Percentiles rank a stretch among this genome's conserved stretches.
These are phyloP conservation scores for Syncephalastrum sp. DNA, from an alignment of 371 early-diverging fungal species.

Conservation along the genomic window DNA sequence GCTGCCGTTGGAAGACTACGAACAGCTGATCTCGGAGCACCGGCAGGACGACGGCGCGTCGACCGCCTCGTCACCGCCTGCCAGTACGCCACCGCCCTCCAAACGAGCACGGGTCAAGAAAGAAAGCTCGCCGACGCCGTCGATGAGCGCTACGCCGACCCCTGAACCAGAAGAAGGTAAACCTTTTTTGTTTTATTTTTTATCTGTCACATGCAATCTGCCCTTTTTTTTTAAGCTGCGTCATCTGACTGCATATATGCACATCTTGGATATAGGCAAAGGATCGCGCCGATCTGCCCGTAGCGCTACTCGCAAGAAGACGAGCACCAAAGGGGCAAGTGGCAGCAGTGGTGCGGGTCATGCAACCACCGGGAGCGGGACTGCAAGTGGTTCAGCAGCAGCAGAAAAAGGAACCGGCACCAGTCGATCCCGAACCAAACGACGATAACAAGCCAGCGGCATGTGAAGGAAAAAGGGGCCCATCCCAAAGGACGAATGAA, in stretches of 20 bases:
- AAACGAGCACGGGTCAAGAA: constrained; percentile 46
- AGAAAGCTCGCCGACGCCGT: constrained; percentile 57
- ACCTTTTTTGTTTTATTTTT: background rate
- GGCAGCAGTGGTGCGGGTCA: background rate
- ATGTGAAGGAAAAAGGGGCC: constrained; percentile 5
- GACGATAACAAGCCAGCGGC: constrained; percentile 7
- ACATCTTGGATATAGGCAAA: constrained; percentile 4
- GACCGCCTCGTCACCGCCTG: constrained; percentile 18
- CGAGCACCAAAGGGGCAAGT: background rate
- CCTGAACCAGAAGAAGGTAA: constrained; percentile 62
- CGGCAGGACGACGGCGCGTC: constrained; percentile 45
- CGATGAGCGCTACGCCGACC: constrained; percentile 54
- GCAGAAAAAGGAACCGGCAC: too few relatives aligned
- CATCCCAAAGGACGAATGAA: too few relatives aligned
- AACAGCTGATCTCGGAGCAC: constrained; percentile 58
- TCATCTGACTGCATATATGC: background rate
- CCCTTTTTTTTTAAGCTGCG: constrained; percentile 3
- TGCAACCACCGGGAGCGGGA: background rate
- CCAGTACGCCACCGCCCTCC: constrained; percentile 30
- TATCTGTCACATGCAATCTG: background rate
- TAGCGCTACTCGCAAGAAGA: constrained; percentile 4
- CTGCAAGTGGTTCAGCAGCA: background rate
- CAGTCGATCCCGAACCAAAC: constrained; percentile 7
- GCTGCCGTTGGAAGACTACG: constrained; percentile 56
- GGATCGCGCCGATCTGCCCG: constrained; percentile 11